Evolutionary conservation across 2,329 filamentous ascomycete genomes (phyloP).

Genomic region (Monosporascus sp.): DNA sequence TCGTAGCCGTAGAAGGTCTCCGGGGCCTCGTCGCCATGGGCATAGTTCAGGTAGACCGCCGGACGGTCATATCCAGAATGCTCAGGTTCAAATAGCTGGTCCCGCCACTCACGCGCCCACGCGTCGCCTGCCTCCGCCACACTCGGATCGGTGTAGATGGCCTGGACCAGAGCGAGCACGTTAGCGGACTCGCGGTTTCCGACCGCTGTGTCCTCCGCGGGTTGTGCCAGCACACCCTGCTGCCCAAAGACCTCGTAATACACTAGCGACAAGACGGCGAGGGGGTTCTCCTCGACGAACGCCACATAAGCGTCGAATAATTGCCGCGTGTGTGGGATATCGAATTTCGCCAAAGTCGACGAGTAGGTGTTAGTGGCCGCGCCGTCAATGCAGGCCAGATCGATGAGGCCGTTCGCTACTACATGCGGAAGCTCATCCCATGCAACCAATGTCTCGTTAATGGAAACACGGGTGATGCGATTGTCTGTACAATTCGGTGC

Average conservation of each 20-base stretch:
- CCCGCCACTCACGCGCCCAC: constrained; percentile 5
- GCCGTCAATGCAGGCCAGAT: constrained; percentile 3
- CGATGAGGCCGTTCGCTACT: constrained; percentile 3
- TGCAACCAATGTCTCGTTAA: constrained; percentile 6
- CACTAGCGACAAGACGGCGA: constrained; percentile 1
- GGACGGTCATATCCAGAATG: constrained; percentile 6
- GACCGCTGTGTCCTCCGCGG: constrained; percentile 1
- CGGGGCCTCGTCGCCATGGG: constrained; percentile 8
- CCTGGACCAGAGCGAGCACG: constrained; percentile 3
- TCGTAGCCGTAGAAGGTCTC: constrained; percentile 10
- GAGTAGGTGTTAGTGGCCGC: constrained; percentile 1
- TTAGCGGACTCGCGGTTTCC: constrained; percentile 5
- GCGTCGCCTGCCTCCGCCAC: constrained; percentile 1
- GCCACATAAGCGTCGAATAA: not conserved
- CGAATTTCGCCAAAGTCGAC: not conserved
- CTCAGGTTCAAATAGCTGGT: constrained; percentile 1
- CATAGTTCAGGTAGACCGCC: constrained; percentile 11
- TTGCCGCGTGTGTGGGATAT: not conserved
- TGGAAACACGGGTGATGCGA: not conserved
- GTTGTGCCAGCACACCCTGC: constrained; percentile 2
- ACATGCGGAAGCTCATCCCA: constrained; percentile 5
- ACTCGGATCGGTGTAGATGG: constrained; percentile 4
- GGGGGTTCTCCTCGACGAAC: constrained; percentile 4
- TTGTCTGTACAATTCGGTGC: not conserved
- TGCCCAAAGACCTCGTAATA: constrained; percentile 8